phyloP scores from a whole-genome alignment of 106 monocot genomes.

The Gastrodia elata region DNA sequence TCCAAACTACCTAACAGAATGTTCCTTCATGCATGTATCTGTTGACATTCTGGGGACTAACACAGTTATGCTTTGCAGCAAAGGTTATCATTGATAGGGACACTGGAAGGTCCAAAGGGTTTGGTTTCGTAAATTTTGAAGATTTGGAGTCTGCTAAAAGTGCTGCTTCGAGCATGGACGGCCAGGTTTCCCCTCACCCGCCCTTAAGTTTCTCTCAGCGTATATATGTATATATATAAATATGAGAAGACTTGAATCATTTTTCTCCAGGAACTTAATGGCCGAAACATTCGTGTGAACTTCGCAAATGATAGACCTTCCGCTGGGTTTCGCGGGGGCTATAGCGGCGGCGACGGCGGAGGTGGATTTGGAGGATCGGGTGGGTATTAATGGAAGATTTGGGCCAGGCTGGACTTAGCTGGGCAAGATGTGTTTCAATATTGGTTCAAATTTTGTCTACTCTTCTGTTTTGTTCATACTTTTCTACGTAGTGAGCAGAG shows the following conservation, averaged over 20 bases:
- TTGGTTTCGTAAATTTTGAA: constrained; percentile 78
- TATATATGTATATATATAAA: too few relatives aligned
- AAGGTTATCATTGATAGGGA: constrained; percentile 78
- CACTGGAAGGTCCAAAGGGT: constrained; percentile 82
- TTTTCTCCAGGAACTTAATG: constrained; percentile 52
- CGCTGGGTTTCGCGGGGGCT: constrained; percentile 25
- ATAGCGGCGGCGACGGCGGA: constrained; percentile 13
- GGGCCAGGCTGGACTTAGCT: not conserved
- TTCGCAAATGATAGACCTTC: constrained; percentile 55
- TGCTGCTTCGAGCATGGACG: constrained; percentile 81
- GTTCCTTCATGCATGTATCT: not conserved
- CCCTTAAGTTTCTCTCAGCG: not conserved
- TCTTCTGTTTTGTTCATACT: not conserved
- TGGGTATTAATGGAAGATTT: constrained; percentile 3
- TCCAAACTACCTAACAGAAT: not conserved
- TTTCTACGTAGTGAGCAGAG: too few relatives aligned
- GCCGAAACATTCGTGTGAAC: constrained; percentile 71
- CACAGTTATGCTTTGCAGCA: constrained; percentile 28
- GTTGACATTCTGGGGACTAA: not conserved
- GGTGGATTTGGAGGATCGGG: constrained; percentile 7
- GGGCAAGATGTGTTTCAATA: constrained; percentile 3
- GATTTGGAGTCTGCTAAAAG: constrained; percentile 45
- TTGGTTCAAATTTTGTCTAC: not conserved
- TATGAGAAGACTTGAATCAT: too few relatives aligned
- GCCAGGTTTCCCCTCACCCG: constrained; percentile 37